Conservation (phyloP, 140 eudicot species). For the Cichorium intybus region DNA sequence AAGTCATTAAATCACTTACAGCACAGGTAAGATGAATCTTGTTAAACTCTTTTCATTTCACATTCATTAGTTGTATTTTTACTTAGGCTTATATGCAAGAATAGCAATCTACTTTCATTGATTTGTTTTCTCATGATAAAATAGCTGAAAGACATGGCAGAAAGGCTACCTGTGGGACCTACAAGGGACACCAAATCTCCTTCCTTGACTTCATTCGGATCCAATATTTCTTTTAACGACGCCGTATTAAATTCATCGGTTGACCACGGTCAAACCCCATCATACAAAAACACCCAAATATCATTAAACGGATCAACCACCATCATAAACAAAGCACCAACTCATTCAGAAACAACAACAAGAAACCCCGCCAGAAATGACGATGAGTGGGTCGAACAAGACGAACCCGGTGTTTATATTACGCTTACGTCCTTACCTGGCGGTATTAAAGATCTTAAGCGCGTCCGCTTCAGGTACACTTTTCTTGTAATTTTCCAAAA, state of each 20-base stretch:
- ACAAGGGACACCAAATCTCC: constrained; percentile 61
- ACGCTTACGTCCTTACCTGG: constrained; percentile 51
- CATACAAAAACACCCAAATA: constrained; percentile 34
- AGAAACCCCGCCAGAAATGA: constrained; percentile 63
- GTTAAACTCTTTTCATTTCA: background rate
- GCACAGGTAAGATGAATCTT: constrained; percentile 65
- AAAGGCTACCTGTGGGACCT: constrained; percentile 88
- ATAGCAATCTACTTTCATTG: background rate
- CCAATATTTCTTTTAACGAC: constrained; percentile 46
- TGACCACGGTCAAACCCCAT: constrained; percentile 49
- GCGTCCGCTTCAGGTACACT: constrained; percentile 78
- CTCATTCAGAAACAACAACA: constrained; percentile 48
- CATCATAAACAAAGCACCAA: constrained; percentile 35
- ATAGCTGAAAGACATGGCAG: constrained; percentile 96
- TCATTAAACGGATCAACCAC: constrained; percentile 52
- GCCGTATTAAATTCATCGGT: constrained; percentile 36
- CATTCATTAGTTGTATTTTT: background rate
- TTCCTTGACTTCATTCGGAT: constrained; percentile 48
- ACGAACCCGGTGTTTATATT: constrained; percentile 80
- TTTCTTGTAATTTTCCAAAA: background rate
- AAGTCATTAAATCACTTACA: constrained; percentile 93
- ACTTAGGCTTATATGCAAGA: constrained; percentile 7
- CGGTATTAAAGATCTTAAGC: constrained; percentile 64
- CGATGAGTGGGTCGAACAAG: constrained; percentile 61
- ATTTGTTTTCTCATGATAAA: background rate